These are phyloP conservation scores for Metahyphopichia silvanorum DNA, from an alignment of 805 yeast genomes.

Conservation along the genomic window DNA sequence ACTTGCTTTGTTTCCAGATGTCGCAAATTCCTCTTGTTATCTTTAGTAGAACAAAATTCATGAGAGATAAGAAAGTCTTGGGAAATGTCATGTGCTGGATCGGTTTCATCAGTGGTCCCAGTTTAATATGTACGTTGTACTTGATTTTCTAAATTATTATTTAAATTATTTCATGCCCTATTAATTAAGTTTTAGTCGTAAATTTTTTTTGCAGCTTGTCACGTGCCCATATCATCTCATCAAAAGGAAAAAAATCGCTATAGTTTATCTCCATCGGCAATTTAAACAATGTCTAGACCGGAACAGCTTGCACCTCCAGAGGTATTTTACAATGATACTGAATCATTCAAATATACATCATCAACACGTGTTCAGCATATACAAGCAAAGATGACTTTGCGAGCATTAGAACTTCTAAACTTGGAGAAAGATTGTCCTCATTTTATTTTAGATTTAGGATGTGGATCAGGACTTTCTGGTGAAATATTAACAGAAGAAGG, in stretches of 20 bases:
- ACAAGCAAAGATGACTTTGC: slow-evolving; percentile 94
- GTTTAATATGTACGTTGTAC: slow-evolving; percentile 80
- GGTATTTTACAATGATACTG: slow-evolving; percentile 86
- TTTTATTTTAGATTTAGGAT: slow-evolving; percentile 85
- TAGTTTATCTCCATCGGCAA: too few relatives aligned
- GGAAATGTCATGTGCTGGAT: slow-evolving; percentile 89
- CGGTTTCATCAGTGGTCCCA: slow-evolving; percentile 87
- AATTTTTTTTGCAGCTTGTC: too few relatives aligned
- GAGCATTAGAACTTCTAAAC: slow-evolving; percentile 86
- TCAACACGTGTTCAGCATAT: slow-evolving; percentile 97
- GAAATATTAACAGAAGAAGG: slow-evolving; percentile 93
- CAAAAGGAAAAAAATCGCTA: too few relatives aligned
- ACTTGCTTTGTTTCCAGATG: slow-evolving; percentile 79
- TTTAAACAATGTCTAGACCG: slow-evolving; percentile 85
- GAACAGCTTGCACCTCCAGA: slow-evolving; percentile 97
- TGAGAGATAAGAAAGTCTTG: slow-evolving; percentile 53
- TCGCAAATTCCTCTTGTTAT: slow-evolving; percentile 77
- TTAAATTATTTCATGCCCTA: too few relatives aligned
- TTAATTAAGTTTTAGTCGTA: too few relatives aligned
- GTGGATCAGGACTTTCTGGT: slow-evolving; percentile 96
- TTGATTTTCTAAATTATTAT: slow-evolving; percentile 52
- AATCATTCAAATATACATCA: slow-evolving; percentile 84
- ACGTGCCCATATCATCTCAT: too few relatives aligned
- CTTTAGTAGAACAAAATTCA: slow-evolving; percentile 54
- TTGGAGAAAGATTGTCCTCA: slow-evolving; percentile 58